Evolutionary conservation across 208 protist genomes (phyloP), one percentile per base, ranked within the genome.

Genomic region (Wallacemonas sp.): DNA sequence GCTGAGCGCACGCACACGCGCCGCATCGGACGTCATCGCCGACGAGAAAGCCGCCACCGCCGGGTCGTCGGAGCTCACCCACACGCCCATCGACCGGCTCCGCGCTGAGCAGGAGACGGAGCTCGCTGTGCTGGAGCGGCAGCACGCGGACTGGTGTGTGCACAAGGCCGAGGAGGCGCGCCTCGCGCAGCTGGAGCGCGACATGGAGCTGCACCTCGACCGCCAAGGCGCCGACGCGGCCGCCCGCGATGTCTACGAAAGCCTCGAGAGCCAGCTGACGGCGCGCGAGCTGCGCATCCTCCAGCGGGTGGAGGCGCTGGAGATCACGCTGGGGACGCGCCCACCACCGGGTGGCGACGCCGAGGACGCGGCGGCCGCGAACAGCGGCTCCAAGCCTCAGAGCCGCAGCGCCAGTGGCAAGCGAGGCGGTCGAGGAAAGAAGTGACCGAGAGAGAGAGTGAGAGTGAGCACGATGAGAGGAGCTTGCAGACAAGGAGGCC

Each of bases 161-260:
- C 52, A 58, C 12, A 67, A 79, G 24, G 80, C 70, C 24, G 54
- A 70, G 17, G 77, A 58, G 44, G 54, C 47, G 16, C 65, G 65
- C 30, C 79, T 78, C 8, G 61, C 49, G 34, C 74, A 92, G 63
- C 74, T 67, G 36, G 80, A 86, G 27, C 68, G 61, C 6, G 86
- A 91, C 27, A 87, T 95, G 75, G 34, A 77, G 11, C 49, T 95
- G 33, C 74, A 85, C 52, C 85, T 95, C 63, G 62, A 87, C 43
- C 81, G 80, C 33, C 46, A 85, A 21, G 72, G 70, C n/a, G 80
- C 74, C 2, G 65, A 78, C 36, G 70, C 56, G 32, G 85, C 83
- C 16, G 85, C 87, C 38, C 70, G 80, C 49, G 78, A 87, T 30
- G 79, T 89, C 11, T 95, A 92, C 66, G 70, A 55, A 24, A 76